Percentiles rank a stretch among this genome's conserved stretches.
These are phyloP conservation scores for Stropharia rugosoannulata DNA, from an alignment of 768 basidiomycete species.

Conservation along the genomic window DNA sequence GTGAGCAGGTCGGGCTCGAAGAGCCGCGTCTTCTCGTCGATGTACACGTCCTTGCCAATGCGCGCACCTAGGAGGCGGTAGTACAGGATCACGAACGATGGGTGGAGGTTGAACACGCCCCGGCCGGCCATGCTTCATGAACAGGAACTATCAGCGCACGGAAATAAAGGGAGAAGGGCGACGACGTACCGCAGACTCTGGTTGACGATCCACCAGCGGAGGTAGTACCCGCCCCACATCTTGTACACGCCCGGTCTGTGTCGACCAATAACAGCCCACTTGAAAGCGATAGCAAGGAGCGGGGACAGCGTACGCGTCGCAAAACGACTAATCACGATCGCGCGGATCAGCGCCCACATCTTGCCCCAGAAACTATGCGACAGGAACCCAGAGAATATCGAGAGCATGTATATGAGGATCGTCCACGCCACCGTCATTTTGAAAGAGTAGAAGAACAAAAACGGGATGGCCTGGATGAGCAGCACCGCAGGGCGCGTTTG, in stretches of 20 bases:
- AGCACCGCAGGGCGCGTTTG: constrained; percentile 38
- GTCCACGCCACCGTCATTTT: constrained; percentile 42
- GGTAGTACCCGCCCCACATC: constrained; percentile 41
- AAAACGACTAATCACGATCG: constrained; percentile 34
- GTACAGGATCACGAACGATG: constrained; percentile 36
- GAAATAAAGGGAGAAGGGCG: neutral
- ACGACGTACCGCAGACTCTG: constrained; percentile 27
- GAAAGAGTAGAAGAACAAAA: constrained; percentile 44
- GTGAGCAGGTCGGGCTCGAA: constrained; percentile 46
- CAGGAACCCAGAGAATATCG: constrained; percentile 29
- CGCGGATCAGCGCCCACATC: constrained; percentile 29
- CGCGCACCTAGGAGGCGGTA: constrained; percentile 45
- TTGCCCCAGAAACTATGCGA: constrained; percentile 31
- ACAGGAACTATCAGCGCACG: neutral
- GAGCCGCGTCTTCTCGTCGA: constrained; percentile 37
- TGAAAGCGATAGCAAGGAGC: constrained; percentile 38
- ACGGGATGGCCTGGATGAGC: constrained; percentile 39
- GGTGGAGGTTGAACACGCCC: constrained; percentile 40
- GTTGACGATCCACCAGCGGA: constrained; percentile 46
- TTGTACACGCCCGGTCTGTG: constrained; percentile 37
- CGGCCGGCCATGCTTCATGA: constrained; percentile 32
- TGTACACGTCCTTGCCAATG: constrained; percentile 39
- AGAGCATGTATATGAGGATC: constrained; percentile 37
- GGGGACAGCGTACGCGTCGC: constrained; percentile 35
- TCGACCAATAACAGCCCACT: constrained; percentile 45